phyloP scores from a whole-genome alignment of 306 rosid species.

The Cucumis sativus region DNA sequence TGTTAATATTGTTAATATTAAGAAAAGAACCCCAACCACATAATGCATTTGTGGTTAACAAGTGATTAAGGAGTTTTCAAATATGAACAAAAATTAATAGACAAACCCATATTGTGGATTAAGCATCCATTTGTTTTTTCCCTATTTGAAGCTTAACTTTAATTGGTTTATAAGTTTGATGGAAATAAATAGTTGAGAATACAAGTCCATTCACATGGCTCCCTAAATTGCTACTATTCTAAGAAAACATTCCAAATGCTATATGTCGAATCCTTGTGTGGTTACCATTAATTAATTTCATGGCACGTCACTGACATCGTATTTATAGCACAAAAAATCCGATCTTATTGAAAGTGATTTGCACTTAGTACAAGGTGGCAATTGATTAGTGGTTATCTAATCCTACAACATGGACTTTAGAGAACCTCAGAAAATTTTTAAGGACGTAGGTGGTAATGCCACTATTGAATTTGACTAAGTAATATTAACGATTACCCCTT shows the following conservation, averaged over 20 bases:
- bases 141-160: not conserved
- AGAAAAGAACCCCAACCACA: conserved; percentile 16
- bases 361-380: not conserved
- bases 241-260: not conserved
- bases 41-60: conserved; percentile 24
- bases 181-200: not conserved
- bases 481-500: too few relatives aligned
- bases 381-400: not conserved
- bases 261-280: not conserved
- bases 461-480: too few relatives aligned
- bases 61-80: conserved; percentile 13
- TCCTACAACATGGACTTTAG: too few relatives aligned
- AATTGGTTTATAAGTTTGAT: not conserved
- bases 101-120: conserved; percentile 12
- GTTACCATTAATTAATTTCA: not conserved
- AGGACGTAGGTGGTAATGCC: too few relatives aligned
- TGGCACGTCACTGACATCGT: not conserved
- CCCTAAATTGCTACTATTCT: not conserved
- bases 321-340: not conserved
- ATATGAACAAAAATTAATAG: not conserved
- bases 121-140: not conserved
- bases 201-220: not conserved
- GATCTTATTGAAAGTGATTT: not conserved
- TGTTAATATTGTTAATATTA: too few relatives aligned
- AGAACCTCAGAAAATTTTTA: too few relatives aligned